Evolutionary conservation across 805 yeast species (phyloP).

Genomic region (Ogataea methylovora): DNA sequence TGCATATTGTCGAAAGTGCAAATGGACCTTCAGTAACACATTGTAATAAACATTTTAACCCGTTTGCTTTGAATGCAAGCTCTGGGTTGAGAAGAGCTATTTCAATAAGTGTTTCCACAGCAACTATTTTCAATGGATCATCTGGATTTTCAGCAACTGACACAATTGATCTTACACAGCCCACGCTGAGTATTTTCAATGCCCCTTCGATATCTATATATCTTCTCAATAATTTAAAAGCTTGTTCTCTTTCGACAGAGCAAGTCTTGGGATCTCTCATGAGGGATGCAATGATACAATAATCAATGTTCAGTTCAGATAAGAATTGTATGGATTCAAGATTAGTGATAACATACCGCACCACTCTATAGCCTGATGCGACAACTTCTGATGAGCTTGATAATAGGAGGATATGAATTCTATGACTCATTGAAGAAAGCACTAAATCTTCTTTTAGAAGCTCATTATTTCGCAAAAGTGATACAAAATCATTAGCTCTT

Average conservation of each 20-base stretch:
- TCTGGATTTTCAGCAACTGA: constrained; percentile 50
- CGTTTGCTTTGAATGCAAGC: constrained; percentile 35
- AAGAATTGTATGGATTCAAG: constrained; percentile 47
- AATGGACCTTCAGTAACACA: constrained; percentile 48
- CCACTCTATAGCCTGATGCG: constrained; percentile 69
- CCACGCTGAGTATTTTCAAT: constrained; percentile 43
- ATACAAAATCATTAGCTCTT: constrained; percentile 60
- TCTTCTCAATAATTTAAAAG: constrained; percentile 60
- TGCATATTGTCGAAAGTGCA: constrained; percentile 33
- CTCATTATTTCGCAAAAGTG: constrained; percentile 48
- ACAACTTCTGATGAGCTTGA: constrained; percentile 52
- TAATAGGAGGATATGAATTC: constrained; percentile 51
- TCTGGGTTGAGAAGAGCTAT: constrained; percentile 37
- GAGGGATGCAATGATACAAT: constrained; percentile 56
- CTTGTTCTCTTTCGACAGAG: constrained; percentile 63
- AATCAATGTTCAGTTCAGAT: constrained; percentile 48
- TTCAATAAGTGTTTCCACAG: constrained; percentile 49
- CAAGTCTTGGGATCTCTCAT: constrained; percentile 36
- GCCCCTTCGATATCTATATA: constrained; percentile 53
- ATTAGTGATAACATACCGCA: constrained; percentile 56
- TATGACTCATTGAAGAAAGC: constrained; percentile 45
- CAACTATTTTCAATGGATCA: constrained; percentile 41
- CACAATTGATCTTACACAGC: constrained; percentile 60
- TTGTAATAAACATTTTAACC: constrained; percentile 34
- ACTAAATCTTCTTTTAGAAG: constrained; percentile 57